phyloP scores from a whole-genome alignment of 768 basidiomycete species.

The Russula ochroleuca region DNA sequence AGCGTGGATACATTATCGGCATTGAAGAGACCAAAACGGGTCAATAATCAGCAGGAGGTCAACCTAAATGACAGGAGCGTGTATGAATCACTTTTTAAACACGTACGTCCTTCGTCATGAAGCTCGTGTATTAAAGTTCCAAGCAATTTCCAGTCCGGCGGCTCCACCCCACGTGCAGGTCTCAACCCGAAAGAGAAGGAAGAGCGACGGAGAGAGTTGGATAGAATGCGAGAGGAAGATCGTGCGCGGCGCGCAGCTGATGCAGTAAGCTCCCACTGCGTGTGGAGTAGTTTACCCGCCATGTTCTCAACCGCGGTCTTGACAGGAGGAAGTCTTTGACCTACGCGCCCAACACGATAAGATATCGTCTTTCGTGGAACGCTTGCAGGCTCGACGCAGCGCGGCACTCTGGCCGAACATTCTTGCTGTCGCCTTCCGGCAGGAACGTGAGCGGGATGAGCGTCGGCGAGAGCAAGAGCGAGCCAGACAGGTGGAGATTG shows the following conservation, averaged over 20 bases:
- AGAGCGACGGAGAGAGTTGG: constrained; percentile 31
- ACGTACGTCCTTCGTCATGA: constrained; percentile 22
- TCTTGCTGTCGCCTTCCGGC: constrained; percentile 26
- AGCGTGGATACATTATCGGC: constrained; percentile 20
- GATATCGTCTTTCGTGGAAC: constrained; percentile 29
- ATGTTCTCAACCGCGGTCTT: not conserved
- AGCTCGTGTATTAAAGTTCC: not conserved
- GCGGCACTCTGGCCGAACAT: constrained; percentile 28
- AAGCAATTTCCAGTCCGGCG: constrained; percentile 21
- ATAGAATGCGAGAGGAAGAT: constrained; percentile 33
- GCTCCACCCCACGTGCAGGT: constrained; percentile 28
- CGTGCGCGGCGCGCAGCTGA: constrained; percentile 28
- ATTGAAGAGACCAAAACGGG: constrained; percentile 25
- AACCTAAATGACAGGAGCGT: constrained; percentile 29
- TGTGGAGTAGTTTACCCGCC: not conserved
- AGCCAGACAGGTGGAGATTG: constrained; percentile 3
- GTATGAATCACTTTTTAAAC: constrained; percentile 29
- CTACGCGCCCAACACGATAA: constrained; percentile 31
- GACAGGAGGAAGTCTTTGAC: constrained; percentile 30
- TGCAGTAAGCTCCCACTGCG: constrained; percentile 16
- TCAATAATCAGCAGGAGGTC: constrained; percentile 26
- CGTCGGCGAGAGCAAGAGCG: constrained; percentile 23
- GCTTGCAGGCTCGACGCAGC: constrained; percentile 26
- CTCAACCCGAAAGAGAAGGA: constrained; percentile 30
- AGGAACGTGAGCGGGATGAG: constrained; percentile 27